phyloP scores from a whole-genome alignment of 768 basidiomycete species.

The Naganishia kalamii region DNA sequence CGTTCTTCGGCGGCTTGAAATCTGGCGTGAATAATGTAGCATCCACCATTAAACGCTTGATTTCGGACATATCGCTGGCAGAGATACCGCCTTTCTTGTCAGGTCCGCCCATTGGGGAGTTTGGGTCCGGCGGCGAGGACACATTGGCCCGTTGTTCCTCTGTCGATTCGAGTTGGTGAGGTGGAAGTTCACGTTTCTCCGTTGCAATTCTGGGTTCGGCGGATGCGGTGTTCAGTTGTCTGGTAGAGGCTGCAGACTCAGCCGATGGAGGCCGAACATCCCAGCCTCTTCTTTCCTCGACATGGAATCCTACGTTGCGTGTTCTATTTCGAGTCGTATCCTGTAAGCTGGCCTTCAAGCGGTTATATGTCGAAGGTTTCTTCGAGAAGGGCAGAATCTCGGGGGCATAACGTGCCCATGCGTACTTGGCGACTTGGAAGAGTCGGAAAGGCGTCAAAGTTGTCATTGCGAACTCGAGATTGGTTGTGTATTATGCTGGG shows the following conservation, averaged over 20 bases:
- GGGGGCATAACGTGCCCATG: slow-evolving; percentile 23
- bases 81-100: slow-evolving; percentile 13
- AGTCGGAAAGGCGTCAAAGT: slow-evolving; percentile 43
- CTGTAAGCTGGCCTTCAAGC: slow-evolving; percentile 23
- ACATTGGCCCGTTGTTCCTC: neutral
- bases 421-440: slow-evolving; percentile 38
- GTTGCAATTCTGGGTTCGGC: neutral
- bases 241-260: neutral
- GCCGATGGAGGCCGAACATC: slow-evolving; percentile 1
- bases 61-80: slow-evolving; percentile 28
- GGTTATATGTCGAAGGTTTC: slow-evolving; percentile 15
- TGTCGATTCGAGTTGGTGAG: neutral
- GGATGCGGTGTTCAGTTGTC: neutral
- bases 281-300: slow-evolving; percentile 12
- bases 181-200: neutral
- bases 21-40: slow-evolving; percentile 73
- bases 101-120: slow-evolving; percentile 27
- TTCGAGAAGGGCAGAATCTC: neutral
- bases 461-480: slow-evolving; percentile 10
- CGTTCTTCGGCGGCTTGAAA: slow-evolving; percentile 67
- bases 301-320: neutral
- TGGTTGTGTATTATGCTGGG: neutral
- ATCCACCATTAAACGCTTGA: slow-evolving; percentile 58
- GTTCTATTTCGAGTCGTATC: slow-evolving; percentile 12
- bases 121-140: slow-evolving; percentile 10